These are phyloP conservation scores for Fagus sylvatica DNA, from an alignment of 306 rosid genomes.

Conservation along the genomic window DNA sequence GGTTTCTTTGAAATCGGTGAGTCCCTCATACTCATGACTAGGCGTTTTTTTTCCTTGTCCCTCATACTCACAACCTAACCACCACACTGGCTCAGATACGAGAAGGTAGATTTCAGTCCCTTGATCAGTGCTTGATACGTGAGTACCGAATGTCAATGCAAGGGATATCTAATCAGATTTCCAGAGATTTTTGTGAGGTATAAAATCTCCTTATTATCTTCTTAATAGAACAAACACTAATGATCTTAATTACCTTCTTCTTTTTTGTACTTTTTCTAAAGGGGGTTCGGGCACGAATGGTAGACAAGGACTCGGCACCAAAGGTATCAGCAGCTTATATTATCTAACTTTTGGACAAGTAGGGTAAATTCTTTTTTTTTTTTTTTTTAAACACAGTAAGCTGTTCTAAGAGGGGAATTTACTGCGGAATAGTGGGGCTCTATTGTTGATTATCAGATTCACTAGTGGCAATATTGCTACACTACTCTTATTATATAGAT, in stretches of 20 bases:
- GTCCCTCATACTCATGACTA: slow-evolving; percentile 31
- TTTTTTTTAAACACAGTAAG: no score
- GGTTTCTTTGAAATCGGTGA: slow-evolving; percentile 89
- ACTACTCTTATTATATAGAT: neutral
- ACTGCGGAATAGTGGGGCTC: neutral
- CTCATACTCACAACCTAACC: slow-evolving; percentile 7
- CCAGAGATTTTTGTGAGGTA: slow-evolving; percentile 89
- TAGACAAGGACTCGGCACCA: slow-evolving; percentile 78
- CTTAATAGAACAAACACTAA: neutral
- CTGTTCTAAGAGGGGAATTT: no score
- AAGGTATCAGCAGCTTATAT: slow-evolving; percentile 52
- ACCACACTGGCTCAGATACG: slow-evolving; percentile 55
- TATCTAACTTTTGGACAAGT: neutral
- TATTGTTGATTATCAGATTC: neutral
- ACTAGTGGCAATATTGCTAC: neutral
- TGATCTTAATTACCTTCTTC: neutral
- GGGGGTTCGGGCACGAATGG: slow-evolving; percentile 88
- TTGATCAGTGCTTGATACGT: slow-evolving; percentile 80
- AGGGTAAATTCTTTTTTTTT: neutral
- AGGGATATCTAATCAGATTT: slow-evolving; percentile 54
- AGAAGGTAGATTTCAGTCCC: slow-evolving; percentile 81
- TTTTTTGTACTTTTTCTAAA: slow-evolving; percentile 28
- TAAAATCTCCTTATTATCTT: neutral
- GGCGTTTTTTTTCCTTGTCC: neutral
- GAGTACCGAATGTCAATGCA: slow-evolving; percentile 84